Base-by-base conservation (phyloP, 78 protist species). In the Chrysochromulina tobinii region DNA sequence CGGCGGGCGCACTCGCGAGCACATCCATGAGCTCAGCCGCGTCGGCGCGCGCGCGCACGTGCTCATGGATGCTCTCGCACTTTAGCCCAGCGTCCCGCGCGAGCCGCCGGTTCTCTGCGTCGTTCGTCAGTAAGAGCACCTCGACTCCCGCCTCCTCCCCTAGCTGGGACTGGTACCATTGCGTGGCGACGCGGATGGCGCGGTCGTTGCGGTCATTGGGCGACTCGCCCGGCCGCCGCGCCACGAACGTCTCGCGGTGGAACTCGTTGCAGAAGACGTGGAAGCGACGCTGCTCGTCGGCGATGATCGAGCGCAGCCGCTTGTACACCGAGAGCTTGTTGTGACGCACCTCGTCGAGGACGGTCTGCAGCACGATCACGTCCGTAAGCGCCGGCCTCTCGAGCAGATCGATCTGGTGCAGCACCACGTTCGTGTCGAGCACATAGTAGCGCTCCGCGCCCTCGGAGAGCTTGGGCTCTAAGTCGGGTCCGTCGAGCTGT, bases 321-420 rank as follows among this genome's bases (percentile, higher is more conserved):
- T 79, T 69, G 75, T 91, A 77, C 23, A 69, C 0, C 50, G 38
- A 3, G 25, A 59, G 1, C 25, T 59, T 81, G 14, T 38, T 20
- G 72, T 59, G 88, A 15, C 55, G 55, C 38, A 93, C 86, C 75
- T 87, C 84, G 14, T 72, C 93, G 68, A 93, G 48, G 11, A 93
- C 93, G 14, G 94, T 93, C 69, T 89, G 91, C 51, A 92, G 73
- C 18, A 93, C 12, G 58, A 93, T 53, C 23, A 93, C 79, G 59
- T 93, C 81, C n/a, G n/a, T 38, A 11, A 87, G 38, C 17, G 27
- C 23, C 4, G 91, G 12, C 18, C 61, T 48, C 61, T 89, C 92
- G 53, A 93, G 87, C 25, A 91, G 54, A 51, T 92, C 94, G 57
- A 93, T 51, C 89, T 93, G 94, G 67, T 91, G 92, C 66, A 93